Conservation (phyloP, 805 yeast genomes). For the Candida dajiaensis region DNA sequence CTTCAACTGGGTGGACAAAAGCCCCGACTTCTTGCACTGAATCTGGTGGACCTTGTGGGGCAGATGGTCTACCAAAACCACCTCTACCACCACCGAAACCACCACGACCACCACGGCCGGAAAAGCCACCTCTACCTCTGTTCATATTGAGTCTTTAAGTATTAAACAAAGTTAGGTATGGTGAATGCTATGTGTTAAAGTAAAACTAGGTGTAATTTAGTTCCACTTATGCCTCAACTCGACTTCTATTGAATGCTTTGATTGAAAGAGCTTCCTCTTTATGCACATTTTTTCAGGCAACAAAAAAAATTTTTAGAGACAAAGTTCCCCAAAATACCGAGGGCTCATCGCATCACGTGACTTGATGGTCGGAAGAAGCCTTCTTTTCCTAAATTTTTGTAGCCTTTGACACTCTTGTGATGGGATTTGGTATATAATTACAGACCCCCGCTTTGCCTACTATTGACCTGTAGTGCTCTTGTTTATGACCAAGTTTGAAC, state of each 20-base stretch:
- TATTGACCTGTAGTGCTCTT: neutral
- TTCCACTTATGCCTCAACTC: neutral
- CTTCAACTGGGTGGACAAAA: constrained; percentile 89
- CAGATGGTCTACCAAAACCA: constrained; percentile 65
- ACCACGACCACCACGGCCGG: constrained; percentile 52
- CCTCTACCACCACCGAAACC: constrained; percentile 36
- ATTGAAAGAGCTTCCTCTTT: constrained; percentile 17
- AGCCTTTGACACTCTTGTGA: too few species aligned
- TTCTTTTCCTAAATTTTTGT: neutral
- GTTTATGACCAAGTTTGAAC: neutral
- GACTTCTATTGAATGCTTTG: neutral
- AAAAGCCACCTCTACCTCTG: constrained; percentile 32
- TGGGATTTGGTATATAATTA: too few species aligned
- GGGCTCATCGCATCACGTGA: neutral
- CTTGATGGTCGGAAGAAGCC: too few species aligned
- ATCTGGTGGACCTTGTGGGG: constrained; percentile 95
- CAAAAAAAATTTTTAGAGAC: constrained; percentile 1
- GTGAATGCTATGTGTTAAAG: neutral
- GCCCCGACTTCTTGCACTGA: constrained; percentile 91
- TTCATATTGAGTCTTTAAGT: neutral
- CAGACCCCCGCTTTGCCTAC: neutral
- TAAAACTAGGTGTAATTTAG: neutral
- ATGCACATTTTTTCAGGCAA: neutral
- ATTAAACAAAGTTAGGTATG: neutral
- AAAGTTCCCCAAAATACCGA: neutral